Evolutionary conservation across 192 early-diverging fungal genomes (phyloP).

Genomic region (Gigaspora rosea): DNA sequence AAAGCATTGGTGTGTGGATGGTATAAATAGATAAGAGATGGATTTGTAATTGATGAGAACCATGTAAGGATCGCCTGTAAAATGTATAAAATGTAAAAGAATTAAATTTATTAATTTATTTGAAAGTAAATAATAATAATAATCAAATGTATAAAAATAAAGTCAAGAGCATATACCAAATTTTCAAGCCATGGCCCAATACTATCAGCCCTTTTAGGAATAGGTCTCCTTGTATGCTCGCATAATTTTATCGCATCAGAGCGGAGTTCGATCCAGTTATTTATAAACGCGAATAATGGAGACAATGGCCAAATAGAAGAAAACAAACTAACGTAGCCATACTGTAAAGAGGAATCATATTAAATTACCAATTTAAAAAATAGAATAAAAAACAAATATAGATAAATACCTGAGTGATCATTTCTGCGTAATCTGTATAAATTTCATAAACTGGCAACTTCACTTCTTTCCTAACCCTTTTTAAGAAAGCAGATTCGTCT

Average conservation of each 20-base stretch:
- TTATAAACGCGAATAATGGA: conserved; percentile 76
- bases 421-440: conserved; percentile 89
- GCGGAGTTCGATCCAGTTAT: conserved; percentile 91
- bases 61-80: conserved; percentile 45
- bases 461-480: conserved; percentile 59
- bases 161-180: conserved; percentile 34
- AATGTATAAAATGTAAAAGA: not conserved
- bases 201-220: conserved; percentile 69
- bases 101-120: not conserved
- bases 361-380: not conserved
- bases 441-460: conserved; percentile 77
- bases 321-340: conserved; percentile 86
- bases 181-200: conserved; percentile 79
- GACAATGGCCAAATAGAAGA: conserved; percentile 85
- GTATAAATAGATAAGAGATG: conserved; percentile 58
- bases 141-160: not conserved
- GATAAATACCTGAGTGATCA: conserved; percentile 77
- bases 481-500: conserved; percentile 50
- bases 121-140: not conserved
- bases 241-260: conserved; percentile 91
- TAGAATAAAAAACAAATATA: not conserved
- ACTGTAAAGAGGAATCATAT: conserved; percentile 45
- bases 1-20: conserved; percentile 42
- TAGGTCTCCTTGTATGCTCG: conserved; percentile 69
- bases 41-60: conserved; percentile 62